Conservation (phyloP, 2,329 filamentous ascomycete genomes). For the Trichoderma sp. region DNA sequence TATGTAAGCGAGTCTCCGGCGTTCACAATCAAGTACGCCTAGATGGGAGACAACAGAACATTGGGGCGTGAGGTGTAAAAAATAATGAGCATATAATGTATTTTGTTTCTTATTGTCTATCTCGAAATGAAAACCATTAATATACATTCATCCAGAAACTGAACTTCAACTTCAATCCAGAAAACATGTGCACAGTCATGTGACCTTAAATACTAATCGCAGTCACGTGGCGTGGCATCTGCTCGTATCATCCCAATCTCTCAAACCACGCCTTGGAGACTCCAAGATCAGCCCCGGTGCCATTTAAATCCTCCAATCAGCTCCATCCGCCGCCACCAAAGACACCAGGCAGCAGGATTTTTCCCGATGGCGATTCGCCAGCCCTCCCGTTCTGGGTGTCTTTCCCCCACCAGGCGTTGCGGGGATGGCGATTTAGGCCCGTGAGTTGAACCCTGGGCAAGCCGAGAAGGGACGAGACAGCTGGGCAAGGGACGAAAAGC, state of each 20-base stretch:
- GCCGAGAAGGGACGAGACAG: background rate
- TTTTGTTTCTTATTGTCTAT: background rate
- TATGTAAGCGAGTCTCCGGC: slow-evolving; percentile 45
- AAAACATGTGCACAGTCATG: background rate
- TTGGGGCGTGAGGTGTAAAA: background rate
- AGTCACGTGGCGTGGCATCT: background rate
- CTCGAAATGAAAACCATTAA: background rate
- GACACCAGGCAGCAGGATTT: slow-evolving; percentile 27
- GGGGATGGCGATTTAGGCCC: background rate
- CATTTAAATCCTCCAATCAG: slow-evolving; percentile 23
- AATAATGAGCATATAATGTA: background rate
- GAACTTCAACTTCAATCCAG: too few species aligned
- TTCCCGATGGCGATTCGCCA: slow-evolving; percentile 13
- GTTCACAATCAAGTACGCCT: slow-evolving; percentile 49
- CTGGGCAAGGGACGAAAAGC: background rate
- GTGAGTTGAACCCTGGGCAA: slow-evolving; percentile 1
- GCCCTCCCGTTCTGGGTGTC: background rate
- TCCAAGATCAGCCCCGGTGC: slow-evolving; percentile 15
- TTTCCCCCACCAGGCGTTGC: slow-evolving; percentile 5
- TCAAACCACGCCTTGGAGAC: background rate
- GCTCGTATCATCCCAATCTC: background rate
- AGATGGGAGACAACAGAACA: background rate
- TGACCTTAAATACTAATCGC: background rate
- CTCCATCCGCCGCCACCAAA: background rate
- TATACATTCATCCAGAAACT: too few species aligned